phyloP scores from a whole-genome alignment of 805 yeast species.

The Ogataea naganishii region DNA sequence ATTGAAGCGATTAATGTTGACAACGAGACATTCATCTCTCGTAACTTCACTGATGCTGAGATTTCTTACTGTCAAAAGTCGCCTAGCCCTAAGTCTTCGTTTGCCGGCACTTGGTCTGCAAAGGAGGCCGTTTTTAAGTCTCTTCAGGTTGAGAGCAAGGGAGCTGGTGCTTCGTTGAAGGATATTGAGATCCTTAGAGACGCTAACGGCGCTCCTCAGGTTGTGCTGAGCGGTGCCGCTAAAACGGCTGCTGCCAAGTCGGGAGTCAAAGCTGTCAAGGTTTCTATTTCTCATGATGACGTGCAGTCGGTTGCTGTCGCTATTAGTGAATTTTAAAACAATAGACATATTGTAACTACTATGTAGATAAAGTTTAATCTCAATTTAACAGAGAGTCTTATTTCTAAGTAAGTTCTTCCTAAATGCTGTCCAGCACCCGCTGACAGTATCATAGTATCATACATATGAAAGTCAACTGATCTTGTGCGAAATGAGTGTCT shows the following conservation, averaged over 20 bases:
- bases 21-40: slow-evolving; percentile 85
- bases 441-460: no score
- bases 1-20: slow-evolving; percentile 71
- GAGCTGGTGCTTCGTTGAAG: slow-evolving; percentile 90
- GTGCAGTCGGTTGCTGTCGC: slow-evolving; percentile 98
- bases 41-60: slow-evolving; percentile 84
- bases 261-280: slow-evolving; percentile 66
- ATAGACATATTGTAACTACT: no score
- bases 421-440: no score
- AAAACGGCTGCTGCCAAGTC: slow-evolving; percentile 58
- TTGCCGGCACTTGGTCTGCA: slow-evolving; percentile 98
- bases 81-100: slow-evolving; percentile 78
- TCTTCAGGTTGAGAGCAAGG: slow-evolving; percentile 77
- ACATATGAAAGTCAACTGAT: no score
- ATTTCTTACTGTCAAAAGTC: slow-evolving; percentile 68
- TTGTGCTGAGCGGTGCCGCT: slow-evolving; percentile 70
- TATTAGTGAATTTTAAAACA: slow-evolving; percentile 42
- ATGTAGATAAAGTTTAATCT: no score
- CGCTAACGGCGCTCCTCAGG: slow-evolving; percentile 74
- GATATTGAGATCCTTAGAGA: slow-evolving; percentile 83
- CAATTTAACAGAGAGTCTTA: no score
- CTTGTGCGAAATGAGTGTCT: no score
- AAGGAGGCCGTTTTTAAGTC: slow-evolving; percentile 99
- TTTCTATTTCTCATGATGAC: slow-evolving; percentile 94
- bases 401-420: no score